These are phyloP conservation scores for Candida lessepsii DNA, from an alignment of 805 yeast species.

Conservation along the genomic window DNA sequence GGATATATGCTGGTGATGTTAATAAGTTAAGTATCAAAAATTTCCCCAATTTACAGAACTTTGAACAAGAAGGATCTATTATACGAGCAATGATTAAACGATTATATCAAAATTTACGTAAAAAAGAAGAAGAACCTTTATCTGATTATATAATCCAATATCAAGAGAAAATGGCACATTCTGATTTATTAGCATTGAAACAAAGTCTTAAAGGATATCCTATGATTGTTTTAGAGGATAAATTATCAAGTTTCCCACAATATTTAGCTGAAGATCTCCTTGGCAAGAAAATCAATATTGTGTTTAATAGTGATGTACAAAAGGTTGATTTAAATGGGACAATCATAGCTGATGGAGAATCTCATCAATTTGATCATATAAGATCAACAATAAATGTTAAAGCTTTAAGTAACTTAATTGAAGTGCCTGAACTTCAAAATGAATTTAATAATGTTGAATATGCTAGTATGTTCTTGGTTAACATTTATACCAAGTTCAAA, in stretches of 20 bases:
- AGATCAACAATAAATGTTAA: slow-evolving; percentile 57
- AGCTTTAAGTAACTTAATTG: slow-evolving; percentile 34
- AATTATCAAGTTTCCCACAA: slow-evolving; percentile 54
- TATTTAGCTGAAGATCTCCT: slow-evolving; percentile 39
- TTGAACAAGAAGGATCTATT: slow-evolving; percentile 58
- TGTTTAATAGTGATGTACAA: slow-evolving; percentile 25
- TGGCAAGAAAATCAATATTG: slow-evolving; percentile 41
- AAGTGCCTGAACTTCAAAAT: slow-evolving; percentile 17
- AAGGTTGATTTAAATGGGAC: slow-evolving; percentile 20
- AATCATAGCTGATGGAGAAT: slow-evolving; percentile 12
- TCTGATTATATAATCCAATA: slow-evolving; percentile 32
- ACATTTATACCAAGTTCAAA: slow-evolving; percentile 52
- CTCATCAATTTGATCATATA: slow-evolving; percentile 49
- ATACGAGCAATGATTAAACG: slow-evolving; percentile 44
- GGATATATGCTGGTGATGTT: slow-evolving; percentile 81
- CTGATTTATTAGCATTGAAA: slow-evolving; percentile 38
- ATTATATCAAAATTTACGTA: slow-evolving; percentile 19
- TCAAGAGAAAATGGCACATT: slow-evolving; percentile 29
- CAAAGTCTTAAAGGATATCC: slow-evolving; percentile 52
- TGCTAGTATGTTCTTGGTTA: slow-evolving; percentile 60
- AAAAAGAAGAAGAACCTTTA: slow-evolving; percentile 3
- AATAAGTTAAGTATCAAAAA: slow-evolving; percentile 62
- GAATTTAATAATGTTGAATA: slow-evolving; percentile 30
- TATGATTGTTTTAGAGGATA: slow-evolving; percentile 56
- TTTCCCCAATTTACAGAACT: slow-evolving; percentile 50